These are phyloP conservation scores for Phallus indusiatus DNA, from an alignment of 768 basidiomycete species.

Conservation along the genomic window DNA sequence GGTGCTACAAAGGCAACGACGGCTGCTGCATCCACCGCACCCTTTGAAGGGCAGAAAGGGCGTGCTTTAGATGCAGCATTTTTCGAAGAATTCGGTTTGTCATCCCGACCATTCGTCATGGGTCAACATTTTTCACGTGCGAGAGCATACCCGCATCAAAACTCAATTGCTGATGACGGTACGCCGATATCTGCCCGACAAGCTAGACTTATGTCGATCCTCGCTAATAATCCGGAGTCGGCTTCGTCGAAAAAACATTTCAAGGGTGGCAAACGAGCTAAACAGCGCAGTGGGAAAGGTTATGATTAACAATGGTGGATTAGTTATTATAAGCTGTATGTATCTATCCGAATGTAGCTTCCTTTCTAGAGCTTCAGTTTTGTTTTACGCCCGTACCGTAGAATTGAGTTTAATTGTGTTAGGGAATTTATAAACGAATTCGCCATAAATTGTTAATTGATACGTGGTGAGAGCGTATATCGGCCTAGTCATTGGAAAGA, in stretches of 20 bases:
- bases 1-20: conserved; percentile 16
- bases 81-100: conserved; percentile 53
- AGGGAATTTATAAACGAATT: no score
- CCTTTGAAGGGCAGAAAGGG: conserved; percentile 41
- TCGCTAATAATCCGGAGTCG: conserved; percentile 29
- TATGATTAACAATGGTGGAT: conserved; percentile 47
- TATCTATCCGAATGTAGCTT: background rate
- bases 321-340: background rate
- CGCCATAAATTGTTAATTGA: no score
- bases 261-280: conserved; percentile 71
- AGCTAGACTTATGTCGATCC: conserved; percentile 33
- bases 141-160: conserved; percentile 76
- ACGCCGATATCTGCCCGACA: conserved; percentile 39
- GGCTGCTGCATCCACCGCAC: no score
- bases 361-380: background rate
- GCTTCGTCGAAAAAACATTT: conserved; percentile 66
- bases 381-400: background rate
- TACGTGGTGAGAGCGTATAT: no score
- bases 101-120: conserved; percentile 55
- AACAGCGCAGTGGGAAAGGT: conserved; percentile 88
- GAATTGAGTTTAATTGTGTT: no score
- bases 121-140: conserved; percentile 56
- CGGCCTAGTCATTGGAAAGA: no score
- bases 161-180: conserved; percentile 70
- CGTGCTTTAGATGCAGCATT: conserved; percentile 72